Base-by-base conservation (phyloP, 2,329 filamentous ascomycete genomes). In the Hypoxylon sp. region DNA sequence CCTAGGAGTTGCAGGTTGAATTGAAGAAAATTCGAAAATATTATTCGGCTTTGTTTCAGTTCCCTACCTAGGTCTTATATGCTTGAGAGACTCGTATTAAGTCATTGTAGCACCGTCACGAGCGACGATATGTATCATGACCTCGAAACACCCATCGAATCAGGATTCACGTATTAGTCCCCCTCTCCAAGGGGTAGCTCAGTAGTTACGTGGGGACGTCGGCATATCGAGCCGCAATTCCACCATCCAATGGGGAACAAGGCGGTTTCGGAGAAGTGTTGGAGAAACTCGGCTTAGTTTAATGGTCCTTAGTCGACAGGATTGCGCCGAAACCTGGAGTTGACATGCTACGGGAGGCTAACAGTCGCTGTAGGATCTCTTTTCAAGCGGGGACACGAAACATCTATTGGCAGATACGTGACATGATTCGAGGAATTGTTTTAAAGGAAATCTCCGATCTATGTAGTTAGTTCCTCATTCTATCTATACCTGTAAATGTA, bases 201-300 rank as follows among this genome's bases (percentile, higher is more conserved):
- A 50, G 31, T 17, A 58, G 30, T 30, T 66, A 63, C 58, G 71
- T 51, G 71, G 70, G 71, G 67, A 64, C 63, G 14, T 44, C 64
- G 66, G 66, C 66, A 68, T 55, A 57, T 69, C 64, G 66, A 68
- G 69, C 70, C 68, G 57, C n/a, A 22, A 66, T 68, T 31, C 68
- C 68, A 60, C 37, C 37, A 58, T 61, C 65, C 70, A 64, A 62
- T 62, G 30, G 50, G 30, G 14, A 49, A 17, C 64, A 20, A 35
- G 42, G 69, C 69, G 60, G 57, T 68, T 70, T 75, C 71, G 74
- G 74, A 69, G 69, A 71, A 56, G 14, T 54, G 49, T 72, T 71
- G 71, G 73, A 68, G 70, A 72, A 44, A 63, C n/a, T 65, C 66
- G 64, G 67, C 56, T 59, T 56, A 58, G 55, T 44, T 56, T 61